phyloP scores from a whole-genome alignment of 805 yeast species.

The Wickerhamomyces hampshirensis region DNA sequence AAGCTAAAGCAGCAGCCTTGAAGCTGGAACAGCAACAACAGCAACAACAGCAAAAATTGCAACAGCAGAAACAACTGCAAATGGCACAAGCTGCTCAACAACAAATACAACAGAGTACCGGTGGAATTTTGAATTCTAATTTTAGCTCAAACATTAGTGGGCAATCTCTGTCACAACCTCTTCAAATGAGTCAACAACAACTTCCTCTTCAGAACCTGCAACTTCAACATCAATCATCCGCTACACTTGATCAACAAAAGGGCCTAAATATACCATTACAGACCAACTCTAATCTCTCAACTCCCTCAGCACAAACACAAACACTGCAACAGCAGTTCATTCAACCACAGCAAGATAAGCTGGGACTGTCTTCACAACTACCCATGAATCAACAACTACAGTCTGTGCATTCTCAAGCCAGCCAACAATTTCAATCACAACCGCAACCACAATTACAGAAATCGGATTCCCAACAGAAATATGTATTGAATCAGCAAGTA shows the following conservation, averaged over 20 bases:
- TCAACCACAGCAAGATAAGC: slow-evolving; percentile 3
- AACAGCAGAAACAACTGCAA: slow-evolving; percentile 24
- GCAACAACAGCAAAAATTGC: slow-evolving; percentile 28
- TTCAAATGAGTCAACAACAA: no score
- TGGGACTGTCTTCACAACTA: not conserved
- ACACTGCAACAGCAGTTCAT: not conserved
- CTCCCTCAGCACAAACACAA: slow-evolving; percentile 2
- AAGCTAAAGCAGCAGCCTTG: slow-evolving; percentile 50
- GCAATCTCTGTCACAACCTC: no score
- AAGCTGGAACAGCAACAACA: slow-evolving; percentile 50
- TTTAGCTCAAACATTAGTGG: no score
- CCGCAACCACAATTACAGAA: slow-evolving; percentile 1
- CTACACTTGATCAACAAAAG: not conserved
- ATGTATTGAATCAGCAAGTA: not conserved
- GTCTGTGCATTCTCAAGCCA: no score
- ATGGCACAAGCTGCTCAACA: slow-evolving; percentile 17
- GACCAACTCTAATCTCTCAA: not conserved
- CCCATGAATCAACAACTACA: not conserved
- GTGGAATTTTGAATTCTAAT: no score
- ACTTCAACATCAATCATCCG: not conserved
- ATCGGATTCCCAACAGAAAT: not conserved
- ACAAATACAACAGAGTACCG: slow-evolving; percentile 16
- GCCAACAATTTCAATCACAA: no score
- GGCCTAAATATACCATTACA: slow-evolving; percentile 1
- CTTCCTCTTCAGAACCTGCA: not conserved